phyloP scores from a whole-genome alignment of 148 eudicot species.

The Rhododendron williamsianum region DNA sequence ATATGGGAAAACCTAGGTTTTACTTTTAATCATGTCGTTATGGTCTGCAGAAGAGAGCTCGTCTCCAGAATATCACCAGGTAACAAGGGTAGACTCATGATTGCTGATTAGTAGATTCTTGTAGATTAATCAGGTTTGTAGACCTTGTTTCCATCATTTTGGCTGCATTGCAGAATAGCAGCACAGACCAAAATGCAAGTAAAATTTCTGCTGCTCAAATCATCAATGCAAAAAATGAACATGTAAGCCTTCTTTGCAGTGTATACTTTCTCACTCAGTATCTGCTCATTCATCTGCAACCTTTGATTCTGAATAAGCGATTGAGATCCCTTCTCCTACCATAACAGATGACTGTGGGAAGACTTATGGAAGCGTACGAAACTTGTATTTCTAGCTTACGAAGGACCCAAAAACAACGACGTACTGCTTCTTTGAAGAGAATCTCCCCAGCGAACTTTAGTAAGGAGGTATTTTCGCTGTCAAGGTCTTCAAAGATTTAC shows the following conservation, averaged over 20 bases:
- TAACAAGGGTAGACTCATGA: slow-evolving; percentile 21
- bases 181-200: slow-evolving; percentile 21
- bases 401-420: slow-evolving; percentile 55
- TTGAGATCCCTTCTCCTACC: slow-evolving; percentile 11
- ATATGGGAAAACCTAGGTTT: background rate
- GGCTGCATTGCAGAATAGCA: slow-evolving; percentile 38
- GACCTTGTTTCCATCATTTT: slow-evolving; percentile 9
- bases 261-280: background rate
- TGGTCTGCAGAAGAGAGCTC: slow-evolving; percentile 52
- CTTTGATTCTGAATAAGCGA: slow-evolving; percentile 2
- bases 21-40: background rate
- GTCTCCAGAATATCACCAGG: slow-evolving; percentile 33
- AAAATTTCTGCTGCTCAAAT: slow-evolving; percentile 25
- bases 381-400: slow-evolving; percentile 55
- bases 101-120: background rate
- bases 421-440: slow-evolving; percentile 48
- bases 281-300: background rate
- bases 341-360: slow-evolving; percentile 56
- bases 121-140: background rate
- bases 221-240: slow-evolving; percentile 28
- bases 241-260: slow-evolving; percentile 34
- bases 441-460: slow-evolving; percentile 85
- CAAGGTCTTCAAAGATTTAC: background rate
- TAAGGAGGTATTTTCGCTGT: slow-evolving; percentile 58
- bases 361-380: slow-evolving; percentile 65